phyloP scores from a whole-genome alignment of 768 basidiomycete genomes.

The Wakefieldia striispora region DNA sequence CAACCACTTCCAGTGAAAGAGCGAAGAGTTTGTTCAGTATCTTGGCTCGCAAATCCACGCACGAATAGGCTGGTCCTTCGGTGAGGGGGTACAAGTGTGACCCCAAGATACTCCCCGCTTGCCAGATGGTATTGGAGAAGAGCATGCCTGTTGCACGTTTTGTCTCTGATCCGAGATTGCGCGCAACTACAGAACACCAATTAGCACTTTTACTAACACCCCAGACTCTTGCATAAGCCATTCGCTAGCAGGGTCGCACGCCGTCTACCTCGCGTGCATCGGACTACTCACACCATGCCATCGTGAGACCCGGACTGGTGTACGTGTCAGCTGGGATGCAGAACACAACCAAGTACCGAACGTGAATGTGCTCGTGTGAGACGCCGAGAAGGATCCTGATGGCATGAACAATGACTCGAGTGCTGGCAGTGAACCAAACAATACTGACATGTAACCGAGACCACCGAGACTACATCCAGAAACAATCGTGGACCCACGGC shows the following conservation, averaged over 20 bases:
- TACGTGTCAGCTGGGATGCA: constrained; percentile 47
- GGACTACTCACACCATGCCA: constrained; percentile 45
- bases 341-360: constrained; percentile 47
- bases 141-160: constrained; percentile 44
- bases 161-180: constrained; percentile 44
- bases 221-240: too few relatives aligned
- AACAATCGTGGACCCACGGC: constrained; percentile 38
- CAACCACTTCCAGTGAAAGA: too few relatives aligned
- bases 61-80: constrained; percentile 42
- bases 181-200: constrained; percentile 30
- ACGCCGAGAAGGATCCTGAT: constrained; percentile 35
- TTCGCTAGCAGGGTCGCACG: too few relatives aligned
- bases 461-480: constrained; percentile 32
- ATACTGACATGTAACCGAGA: constrained; percentile 41
- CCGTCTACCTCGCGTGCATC: too few relatives aligned
- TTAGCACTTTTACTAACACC: too few relatives aligned
- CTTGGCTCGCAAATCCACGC: neutral
- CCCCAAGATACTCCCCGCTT: constrained; percentile 39
- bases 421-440: neutral
- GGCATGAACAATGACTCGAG: neutral
- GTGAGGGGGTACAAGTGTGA: constrained; percentile 43
- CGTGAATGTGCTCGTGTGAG: constrained; percentile 26
- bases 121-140: constrained; percentile 41
- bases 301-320: constrained; percentile 41
- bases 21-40: too few relatives aligned